Evolutionary conservation across 164 flowering plant species (phyloP).

Genomic region (Akebia trifoliata): DNA sequence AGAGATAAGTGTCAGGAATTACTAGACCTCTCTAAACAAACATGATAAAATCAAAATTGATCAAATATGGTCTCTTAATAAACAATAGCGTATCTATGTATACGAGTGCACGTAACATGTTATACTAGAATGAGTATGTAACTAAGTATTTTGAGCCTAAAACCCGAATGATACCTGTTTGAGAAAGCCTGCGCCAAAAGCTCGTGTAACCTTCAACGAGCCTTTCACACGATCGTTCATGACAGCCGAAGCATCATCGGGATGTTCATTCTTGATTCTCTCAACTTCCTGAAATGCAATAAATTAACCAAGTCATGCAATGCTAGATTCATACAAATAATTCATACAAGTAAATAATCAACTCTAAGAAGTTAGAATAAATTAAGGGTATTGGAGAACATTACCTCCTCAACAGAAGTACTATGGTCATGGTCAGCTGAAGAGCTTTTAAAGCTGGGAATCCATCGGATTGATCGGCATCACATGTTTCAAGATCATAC

Average conservation of each 20-base stretch:
- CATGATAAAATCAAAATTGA: background rate
- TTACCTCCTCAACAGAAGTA: conserved; percentile 56
- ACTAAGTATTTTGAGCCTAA: background rate
- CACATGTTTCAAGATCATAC: conserved; percentile 27
- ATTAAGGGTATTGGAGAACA: background rate
- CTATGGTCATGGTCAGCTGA: conserved; percentile 73
- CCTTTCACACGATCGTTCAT: conserved; percentile 80
- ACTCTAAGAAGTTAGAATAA: background rate
- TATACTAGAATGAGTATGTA: too few species aligned
- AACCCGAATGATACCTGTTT: conserved; percentile 52
- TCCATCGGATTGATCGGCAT: conserved; percentile 23
- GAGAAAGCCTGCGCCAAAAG: conserved; percentile 91
- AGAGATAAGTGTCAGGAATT: background rate
- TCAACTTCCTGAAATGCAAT: conserved; percentile 56
- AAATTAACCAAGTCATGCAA: background rate
- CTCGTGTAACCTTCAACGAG: conserved; percentile 84
- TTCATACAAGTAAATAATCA: background rate
- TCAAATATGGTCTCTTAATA: too few species aligned
- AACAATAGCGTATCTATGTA: too few species aligned
- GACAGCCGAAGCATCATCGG: conserved; percentile 59
- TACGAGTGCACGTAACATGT: too few species aligned
- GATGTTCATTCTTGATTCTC: conserved; percentile 68
- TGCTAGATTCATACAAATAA: background rate
- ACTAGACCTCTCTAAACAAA: background rate
- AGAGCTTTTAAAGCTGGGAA: conserved; percentile 28